These are phyloP conservation scores for Cryomyces antarcticus DNA, from an alignment of 495 filamentous ascomycete species.

Conservation along the genomic window DNA sequence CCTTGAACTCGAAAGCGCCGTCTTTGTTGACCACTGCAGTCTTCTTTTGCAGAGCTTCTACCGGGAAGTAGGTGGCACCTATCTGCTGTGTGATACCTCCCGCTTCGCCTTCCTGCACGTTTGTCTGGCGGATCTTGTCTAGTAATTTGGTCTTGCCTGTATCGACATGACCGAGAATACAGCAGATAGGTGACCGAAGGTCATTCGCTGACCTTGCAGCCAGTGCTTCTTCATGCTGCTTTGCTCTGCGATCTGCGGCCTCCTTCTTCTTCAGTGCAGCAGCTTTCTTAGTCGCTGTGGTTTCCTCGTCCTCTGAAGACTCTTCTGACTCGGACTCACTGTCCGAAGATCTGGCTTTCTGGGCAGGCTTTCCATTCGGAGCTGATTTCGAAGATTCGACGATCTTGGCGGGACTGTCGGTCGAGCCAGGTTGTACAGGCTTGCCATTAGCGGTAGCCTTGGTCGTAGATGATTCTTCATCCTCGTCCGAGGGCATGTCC, in stretches of 20 bases:
- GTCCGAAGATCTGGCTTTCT: constrained; percentile 25
- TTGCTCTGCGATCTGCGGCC: constrained; percentile 71
- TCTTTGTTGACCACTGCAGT: constrained; percentile 84
- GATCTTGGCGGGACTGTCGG: constrained; percentile 3
- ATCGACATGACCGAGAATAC: constrained; percentile 99
- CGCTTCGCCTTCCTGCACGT: constrained; percentile 97
- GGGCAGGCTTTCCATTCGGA: constrained; percentile 7
- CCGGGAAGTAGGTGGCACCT: constrained; percentile 98
- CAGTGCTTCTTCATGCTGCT: constrained; percentile 75
- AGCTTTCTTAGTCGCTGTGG: constrained; percentile 43
- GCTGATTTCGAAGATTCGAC: neutral
- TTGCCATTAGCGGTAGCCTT: constrained; percentile 20
- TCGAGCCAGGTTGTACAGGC: constrained; percentile 7
- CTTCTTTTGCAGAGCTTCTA: constrained; percentile 80
- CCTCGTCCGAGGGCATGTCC: constrained; percentile 75
- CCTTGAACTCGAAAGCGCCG: constrained; percentile 84
- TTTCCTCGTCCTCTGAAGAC: constrained; percentile 45
- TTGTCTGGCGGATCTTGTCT: constrained; percentile 97
- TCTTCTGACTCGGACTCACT: constrained; percentile 33
- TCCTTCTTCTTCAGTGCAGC: constrained; percentile 65
- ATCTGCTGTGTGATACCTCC: constrained; percentile 99
- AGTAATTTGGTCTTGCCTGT: constrained; percentile 98
- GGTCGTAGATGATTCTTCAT: constrained; percentile 25
- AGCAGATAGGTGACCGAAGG: constrained; percentile 94
- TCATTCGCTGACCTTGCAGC: constrained; percentile 85